A percentile compares a stretch with the other conserved stretches of the same genome.
Conservation (phyloP, 164 flowering plant species). For the Dillenia turbinata region DNA sequence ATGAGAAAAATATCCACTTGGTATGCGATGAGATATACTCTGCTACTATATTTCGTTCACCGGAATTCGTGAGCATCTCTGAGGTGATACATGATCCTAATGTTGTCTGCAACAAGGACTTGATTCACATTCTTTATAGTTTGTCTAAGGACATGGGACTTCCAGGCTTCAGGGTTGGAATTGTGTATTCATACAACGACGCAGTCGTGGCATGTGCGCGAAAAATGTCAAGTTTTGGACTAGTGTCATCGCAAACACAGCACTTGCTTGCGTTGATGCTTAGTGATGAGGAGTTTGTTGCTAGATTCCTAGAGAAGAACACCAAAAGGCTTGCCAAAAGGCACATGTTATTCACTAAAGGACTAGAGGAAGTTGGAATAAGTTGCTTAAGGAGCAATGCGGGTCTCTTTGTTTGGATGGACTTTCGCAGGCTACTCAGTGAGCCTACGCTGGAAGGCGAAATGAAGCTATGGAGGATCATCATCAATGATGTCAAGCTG, state of each 20-base stretch:
- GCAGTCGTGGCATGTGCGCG: constrained; percentile 27
- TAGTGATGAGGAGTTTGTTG: constrained; percentile 34
- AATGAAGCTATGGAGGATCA: constrained; percentile 36
- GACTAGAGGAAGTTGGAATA: constrained; percentile 25
- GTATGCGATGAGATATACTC: constrained; percentile 49
- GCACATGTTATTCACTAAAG: constrained; percentile 16
- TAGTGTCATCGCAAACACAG: constrained; percentile 46
- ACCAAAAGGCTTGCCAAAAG: constrained; percentile 24
- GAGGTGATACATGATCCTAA: constrained; percentile 24
- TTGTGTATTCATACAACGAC: constrained; percentile 45
- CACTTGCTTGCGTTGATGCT: constrained; percentile 37
- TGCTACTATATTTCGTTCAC: constrained; percentile 31
- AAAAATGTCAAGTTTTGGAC: constrained; percentile 50
- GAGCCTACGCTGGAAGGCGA: constrained; percentile 33
- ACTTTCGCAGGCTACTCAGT: constrained; percentile 29
- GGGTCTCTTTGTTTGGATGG: constrained; percentile 50
- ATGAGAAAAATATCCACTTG: constrained; percentile 32
- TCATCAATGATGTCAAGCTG: constrained; percentile 46
- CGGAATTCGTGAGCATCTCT: constrained; percentile 26
- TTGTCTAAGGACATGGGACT: constrained; percentile 57
- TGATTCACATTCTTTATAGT: constrained; percentile 42
- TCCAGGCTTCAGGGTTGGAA: constrained; percentile 50
- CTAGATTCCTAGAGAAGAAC: constrained; percentile 22
- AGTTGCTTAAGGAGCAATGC: constrained; percentile 34
- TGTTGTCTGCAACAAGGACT: constrained; percentile 14